A percentile compares a stretch with the other conserved stretches of the same genome.
These are phyloP conservation scores for Phlyctochytrium planicorne DNA, from an alignment of 192 early-diverging fungal genomes.

Conservation along the genomic window DNA sequence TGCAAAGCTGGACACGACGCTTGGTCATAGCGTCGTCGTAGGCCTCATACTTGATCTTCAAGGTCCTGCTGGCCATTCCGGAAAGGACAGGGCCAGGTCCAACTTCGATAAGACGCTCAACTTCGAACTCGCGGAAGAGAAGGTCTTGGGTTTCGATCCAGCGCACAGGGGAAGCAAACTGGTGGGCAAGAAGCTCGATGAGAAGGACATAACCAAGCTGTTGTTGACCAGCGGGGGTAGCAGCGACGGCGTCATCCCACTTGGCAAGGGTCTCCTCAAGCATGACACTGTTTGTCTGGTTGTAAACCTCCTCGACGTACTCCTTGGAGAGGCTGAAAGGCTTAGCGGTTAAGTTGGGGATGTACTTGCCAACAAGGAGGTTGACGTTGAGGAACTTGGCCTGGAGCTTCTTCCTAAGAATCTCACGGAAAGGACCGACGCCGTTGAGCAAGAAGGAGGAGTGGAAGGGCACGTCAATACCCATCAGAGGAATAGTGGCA, in stretches of 20 bases:
- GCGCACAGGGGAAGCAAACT: conserved; percentile 89
- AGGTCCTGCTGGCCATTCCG: conserved; percentile 91
- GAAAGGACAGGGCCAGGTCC: conserved; percentile 86
- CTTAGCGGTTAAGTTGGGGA: conserved; percentile 90
- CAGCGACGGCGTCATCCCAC: conserved; percentile 72
- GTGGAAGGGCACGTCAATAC: conserved; percentile 98
- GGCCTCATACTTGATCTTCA: conserved; percentile 96
- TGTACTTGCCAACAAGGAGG: conserved; percentile 81
- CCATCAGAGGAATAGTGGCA: conserved; percentile 86
- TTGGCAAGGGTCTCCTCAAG: conserved; percentile 75
- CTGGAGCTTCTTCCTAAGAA: conserved; percentile 82
- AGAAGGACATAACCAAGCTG: conserved; percentile 81
- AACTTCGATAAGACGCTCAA: conserved; percentile 87
- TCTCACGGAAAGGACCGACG: conserved; percentile 88
- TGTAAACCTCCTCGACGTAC: conserved; percentile 74
- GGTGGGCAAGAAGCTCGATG: conserved; percentile 88
- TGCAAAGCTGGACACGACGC: conserved; percentile 85
- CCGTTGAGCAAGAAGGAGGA: conserved; percentile 89
- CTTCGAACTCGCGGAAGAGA: conserved; percentile 76
- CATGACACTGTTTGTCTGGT: conserved; percentile 70
- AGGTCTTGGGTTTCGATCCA: conserved; percentile 94
- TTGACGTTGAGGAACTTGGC: conserved; percentile 78
- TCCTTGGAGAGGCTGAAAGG: conserved; percentile 78
- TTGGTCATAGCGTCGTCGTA: conserved; percentile 92
- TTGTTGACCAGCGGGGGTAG: conserved; percentile 78